Percentiles rank a stretch among this genome's conserved stretches.
Conservation (phyloP, 2,329 filamentous ascomycete species). For the Trichoderma sp. region DNA sequence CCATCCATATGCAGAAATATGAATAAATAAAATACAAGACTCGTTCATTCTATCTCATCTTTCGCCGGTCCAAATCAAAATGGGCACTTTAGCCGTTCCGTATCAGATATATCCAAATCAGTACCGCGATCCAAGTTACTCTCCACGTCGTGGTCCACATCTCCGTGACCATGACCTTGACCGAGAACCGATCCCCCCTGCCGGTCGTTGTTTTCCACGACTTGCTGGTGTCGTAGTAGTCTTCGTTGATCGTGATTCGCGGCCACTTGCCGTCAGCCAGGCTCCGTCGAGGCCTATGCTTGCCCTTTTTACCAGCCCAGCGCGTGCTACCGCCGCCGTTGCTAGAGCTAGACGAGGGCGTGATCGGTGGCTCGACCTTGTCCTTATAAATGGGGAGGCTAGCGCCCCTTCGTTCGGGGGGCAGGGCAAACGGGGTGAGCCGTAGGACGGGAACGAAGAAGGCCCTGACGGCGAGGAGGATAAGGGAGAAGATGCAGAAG, state of each 20-base stretch:
- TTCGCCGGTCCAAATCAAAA: not conserved
- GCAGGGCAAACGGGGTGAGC: constrained; percentile 54
- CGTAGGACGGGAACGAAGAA: constrained; percentile 56
- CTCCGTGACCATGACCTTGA: constrained; percentile 55
- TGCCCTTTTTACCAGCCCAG: constrained; percentile 30
- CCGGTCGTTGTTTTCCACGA: constrained; percentile 29
- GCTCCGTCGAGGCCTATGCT: constrained; percentile 38
- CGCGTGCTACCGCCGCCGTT: constrained; percentile 25
- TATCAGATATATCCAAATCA: constrained; percentile 66
- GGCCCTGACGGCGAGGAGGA: constrained; percentile 52
- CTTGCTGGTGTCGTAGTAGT: constrained; percentile 46
- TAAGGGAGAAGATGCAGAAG: constrained; percentile 55
- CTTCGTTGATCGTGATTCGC: constrained; percentile 53
- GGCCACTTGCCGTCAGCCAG: constrained; percentile 47
- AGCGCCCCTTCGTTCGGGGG: constrained; percentile 34
- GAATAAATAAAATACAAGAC: not conserved
- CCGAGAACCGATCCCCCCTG: constrained; percentile 30
- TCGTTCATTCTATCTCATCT: not conserved
- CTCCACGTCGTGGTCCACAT: constrained; percentile 60
- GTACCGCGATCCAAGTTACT: constrained; percentile 61
- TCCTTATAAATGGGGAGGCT: constrained; percentile 48
- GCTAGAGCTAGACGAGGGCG: constrained; percentile 18
- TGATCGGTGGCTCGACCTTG: constrained; percentile 47
- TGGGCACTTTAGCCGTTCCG: constrained; percentile 51
- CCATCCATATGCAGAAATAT: constrained; percentile 4